Conservation (phyloP, 1,284 basidiomycete genomes). For the Trichosporon asahii region DNA sequence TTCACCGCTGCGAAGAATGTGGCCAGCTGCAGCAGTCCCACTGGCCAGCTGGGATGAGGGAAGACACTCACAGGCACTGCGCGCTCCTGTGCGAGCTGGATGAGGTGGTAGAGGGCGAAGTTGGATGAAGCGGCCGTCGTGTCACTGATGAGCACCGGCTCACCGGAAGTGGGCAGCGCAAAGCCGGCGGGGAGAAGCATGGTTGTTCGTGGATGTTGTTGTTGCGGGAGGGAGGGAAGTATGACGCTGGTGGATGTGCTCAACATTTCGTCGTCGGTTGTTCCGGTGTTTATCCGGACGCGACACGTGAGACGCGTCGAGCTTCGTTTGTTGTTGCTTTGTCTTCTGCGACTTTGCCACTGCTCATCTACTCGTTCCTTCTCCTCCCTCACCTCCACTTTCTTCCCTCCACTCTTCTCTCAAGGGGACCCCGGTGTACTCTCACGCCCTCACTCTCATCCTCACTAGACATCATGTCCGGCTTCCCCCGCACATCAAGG, state of each 20-base stretch:
- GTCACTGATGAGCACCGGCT: constrained; percentile 38
- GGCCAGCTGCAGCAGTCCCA: background rate
- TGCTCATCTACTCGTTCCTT: background rate
- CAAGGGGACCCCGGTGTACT: too few species aligned
- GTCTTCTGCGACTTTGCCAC: background rate
- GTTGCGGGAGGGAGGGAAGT: background rate
- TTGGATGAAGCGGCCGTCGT: constrained; percentile 41
- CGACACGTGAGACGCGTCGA: constrained; percentile 2
- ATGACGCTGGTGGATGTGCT: background rate
- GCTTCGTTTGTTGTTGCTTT: background rate
- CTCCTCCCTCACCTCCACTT: background rate
- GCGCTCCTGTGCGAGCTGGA: constrained; percentile 31
- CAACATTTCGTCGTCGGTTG: background rate
- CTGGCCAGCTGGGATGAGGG: background rate
- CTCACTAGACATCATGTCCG: constrained; percentile 17
- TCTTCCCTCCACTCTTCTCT: background rate
- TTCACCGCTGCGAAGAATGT: too few species aligned
- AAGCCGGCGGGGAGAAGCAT: constrained; percentile 6
- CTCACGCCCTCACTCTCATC: background rate
- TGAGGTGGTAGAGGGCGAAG: constrained; percentile 45
- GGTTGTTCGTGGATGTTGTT: background rate
- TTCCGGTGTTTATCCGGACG: background rate
- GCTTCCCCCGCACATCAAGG: constrained; percentile 20
- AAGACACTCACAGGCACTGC: constrained; percentile 24
- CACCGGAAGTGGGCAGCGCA: background rate